Percentiles rank a stretch among this genome's conserved stretches.
phyloP scores from a whole-genome alignment of 2,329 filamentous ascomycete genomes.

The Paramyrothecium roridum region DNA sequence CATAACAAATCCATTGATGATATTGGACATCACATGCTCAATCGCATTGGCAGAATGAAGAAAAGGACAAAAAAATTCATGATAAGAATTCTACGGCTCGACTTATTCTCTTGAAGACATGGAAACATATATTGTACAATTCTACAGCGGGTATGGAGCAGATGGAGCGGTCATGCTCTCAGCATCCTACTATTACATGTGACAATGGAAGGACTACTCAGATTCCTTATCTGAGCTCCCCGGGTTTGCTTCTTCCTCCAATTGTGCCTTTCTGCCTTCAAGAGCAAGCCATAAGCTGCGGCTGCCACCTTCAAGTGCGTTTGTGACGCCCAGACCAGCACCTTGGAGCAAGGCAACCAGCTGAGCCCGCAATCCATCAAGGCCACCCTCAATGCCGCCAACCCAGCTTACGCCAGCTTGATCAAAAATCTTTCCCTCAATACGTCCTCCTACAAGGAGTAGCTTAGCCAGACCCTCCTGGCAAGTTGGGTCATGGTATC shows the following conservation, averaged over 20 bases:
- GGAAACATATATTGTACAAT: no score
- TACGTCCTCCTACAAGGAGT: conserved; percentile 77
- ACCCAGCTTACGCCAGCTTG: conserved; percentile 62
- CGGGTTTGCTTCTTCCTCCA: conserved; percentile 58
- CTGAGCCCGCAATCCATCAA: conserved; percentile 78
- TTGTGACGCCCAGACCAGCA: conserved; percentile 73
- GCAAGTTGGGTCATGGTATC: conserved; percentile 75
- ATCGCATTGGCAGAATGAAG: no score
- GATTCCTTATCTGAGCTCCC: conserved; percentile 6
- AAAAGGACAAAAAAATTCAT: no score
- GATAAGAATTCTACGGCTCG: no score
- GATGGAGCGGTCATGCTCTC: no score
- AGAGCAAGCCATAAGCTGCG: conserved; percentile 85
- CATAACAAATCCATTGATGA: no score
- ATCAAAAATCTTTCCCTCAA: conserved; percentile 85
- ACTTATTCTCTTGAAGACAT: no score
- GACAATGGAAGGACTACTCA: not conserved
- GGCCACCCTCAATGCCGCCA: conserved; percentile 74
- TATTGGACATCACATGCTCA: no score
- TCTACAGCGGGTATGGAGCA: no score
- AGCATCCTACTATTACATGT: no score
- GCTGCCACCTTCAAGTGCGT: conserved; percentile 72
- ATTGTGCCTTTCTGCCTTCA: conserved; percentile 74
- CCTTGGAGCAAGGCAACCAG: conserved; percentile 78
- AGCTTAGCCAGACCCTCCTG: conserved; percentile 85